Percentiles rank a stretch among this genome's conserved stretches.
phyloP scores from a whole-genome alignment of 306 rosid species.

The Fragaria nilgerrensis region DNA sequence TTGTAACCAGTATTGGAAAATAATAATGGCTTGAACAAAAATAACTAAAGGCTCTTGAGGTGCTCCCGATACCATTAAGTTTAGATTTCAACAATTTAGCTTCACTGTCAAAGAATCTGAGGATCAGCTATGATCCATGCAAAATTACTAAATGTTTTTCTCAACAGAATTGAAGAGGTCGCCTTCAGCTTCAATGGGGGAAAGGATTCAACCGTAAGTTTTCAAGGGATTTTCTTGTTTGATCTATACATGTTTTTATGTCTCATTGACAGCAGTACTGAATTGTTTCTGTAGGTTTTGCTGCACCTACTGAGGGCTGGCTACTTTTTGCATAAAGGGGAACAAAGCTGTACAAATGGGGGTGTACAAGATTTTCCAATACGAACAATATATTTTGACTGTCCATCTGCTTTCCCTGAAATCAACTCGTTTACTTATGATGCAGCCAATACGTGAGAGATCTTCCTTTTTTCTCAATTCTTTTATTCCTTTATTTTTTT shows the following conservation, averaged over 20 bases:
- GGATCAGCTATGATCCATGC: constrained; percentile 1
- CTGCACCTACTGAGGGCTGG: constrained; percentile 94
- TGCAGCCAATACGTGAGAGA: constrained; percentile 64
- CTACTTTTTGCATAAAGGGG: constrained; percentile 69
- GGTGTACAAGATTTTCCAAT: constrained; percentile 60
- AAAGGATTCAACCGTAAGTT: constrained; percentile 93
- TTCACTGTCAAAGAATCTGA: not conserved
- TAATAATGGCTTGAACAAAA: not conserved
- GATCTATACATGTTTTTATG: constrained; percentile 10
- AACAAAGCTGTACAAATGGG: constrained; percentile 53
- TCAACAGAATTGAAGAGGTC: constrained; percentile 75
- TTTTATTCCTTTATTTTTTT: not conserved
- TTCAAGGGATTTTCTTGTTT: constrained; percentile 23
- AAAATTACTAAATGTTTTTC: constrained; percentile 25
- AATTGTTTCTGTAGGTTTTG: constrained; percentile 65
- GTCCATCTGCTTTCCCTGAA: constrained; percentile 73
- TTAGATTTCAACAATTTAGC: not conserved
- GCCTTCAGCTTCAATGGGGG: constrained; percentile 98
- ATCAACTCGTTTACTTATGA: constrained; percentile 84
- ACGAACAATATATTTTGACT: constrained; percentile 89
- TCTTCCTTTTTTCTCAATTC: constrained; percentile 22
- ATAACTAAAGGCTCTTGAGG: not conserved
- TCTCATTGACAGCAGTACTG: constrained; percentile 24
- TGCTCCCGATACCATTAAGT: not conserved
- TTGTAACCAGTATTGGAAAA: not conserved